Base-by-base conservation (phyloP, 1,284 basidiomycete genomes). In the Phellopilus nigrolimitatus region DNA sequence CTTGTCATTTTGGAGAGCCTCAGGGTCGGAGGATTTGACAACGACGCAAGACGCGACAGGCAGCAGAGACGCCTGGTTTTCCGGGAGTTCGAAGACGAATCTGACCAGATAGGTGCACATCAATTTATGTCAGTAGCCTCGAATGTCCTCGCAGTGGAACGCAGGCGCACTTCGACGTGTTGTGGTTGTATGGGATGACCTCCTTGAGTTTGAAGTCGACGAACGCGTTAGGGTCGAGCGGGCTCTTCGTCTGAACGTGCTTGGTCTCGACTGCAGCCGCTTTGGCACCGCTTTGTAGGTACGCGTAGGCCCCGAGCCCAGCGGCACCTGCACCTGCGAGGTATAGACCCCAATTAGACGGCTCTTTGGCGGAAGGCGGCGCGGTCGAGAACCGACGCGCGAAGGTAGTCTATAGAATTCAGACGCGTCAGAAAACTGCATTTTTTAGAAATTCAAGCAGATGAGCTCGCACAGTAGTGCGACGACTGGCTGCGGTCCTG, bases 181-280 rank as follows among this genome's bases (percentile, higher is more conserved):
- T 93, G 76, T 95, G 88, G 78, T 95, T 99, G 77, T 97, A 97
- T 1, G 84, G 83, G 60, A 84, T 77, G 60, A 97, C 73, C 64
- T 84, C 80, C 69, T 88, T 88, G 61, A 98, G 79, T 64, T 82
- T 87, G 68, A 97, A 84, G 64, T 89, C 80, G 47, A 81, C 67
- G 62, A 86, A 93, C 57, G 82, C 79, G 55, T 89, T 69, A 21
- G 86, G 79, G 64, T 88, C 80, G 34, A 91, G 73, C 5, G 84
- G 81, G 59, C 81, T 85, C 63, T 80, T 83, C 61, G 72, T 61
- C 42, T 75, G 68, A 43, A 60, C 54, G 51, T 71, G 73, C 28
- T 56, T 61, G 30, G 58, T 56, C 46, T 27, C 10, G 9, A 62
- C 59, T 31, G 56, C 57, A 25, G 60, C 55, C 10, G 57, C 47